These are phyloP conservation scores for Aspergillus melleus DNA, from an alignment of 2,329 filamentous ascomycete genomes.

Conservation along the genomic window DNA sequence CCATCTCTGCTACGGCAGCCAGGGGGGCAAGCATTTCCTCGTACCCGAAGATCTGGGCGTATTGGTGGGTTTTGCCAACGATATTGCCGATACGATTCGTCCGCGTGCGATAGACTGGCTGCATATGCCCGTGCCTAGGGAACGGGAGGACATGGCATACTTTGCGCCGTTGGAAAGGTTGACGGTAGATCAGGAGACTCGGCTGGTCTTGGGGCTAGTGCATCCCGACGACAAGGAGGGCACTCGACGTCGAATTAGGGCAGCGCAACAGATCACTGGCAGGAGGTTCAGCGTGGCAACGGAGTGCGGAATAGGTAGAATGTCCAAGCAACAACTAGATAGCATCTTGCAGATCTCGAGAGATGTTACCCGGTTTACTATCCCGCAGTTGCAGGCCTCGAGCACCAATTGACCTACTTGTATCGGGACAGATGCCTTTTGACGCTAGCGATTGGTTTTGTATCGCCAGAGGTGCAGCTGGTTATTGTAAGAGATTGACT, in stretches of 20 bases:
- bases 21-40: conserved; percentile 46
- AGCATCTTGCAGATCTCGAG: conserved; percentile 53
- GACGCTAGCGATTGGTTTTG: too few species aligned
- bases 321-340: conserved; percentile 20
- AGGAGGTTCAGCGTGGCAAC: conserved; percentile 42
- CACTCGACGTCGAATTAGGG: conserved; percentile 38
- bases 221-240: conserved; percentile 42
- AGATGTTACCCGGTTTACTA: background rate
- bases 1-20: conserved; percentile 53
- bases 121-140: conserved; percentile 48
- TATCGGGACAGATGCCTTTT: too few species aligned
- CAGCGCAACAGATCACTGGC: conserved; percentile 31
- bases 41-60: conserved; percentile 40
- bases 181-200: conserved; percentile 12
- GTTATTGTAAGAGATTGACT: too few species aligned
- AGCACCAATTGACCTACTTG: too few species aligned
- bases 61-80: conserved; percentile 41
- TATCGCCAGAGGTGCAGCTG: too few species aligned
- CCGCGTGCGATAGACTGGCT: too few species aligned
- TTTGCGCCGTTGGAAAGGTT: conserved; percentile 41
- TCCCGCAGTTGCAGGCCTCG: too few species aligned
- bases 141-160: conserved; percentile 38
- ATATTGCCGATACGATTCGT: conserved; percentile 4
- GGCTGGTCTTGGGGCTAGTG: conserved; percentile 43
- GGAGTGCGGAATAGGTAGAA: conserved; percentile 41